These are phyloP conservation scores for Limonium bicolor DNA, from an alignment of 148 eudicot genomes.

Conservation along the genomic window DNA sequence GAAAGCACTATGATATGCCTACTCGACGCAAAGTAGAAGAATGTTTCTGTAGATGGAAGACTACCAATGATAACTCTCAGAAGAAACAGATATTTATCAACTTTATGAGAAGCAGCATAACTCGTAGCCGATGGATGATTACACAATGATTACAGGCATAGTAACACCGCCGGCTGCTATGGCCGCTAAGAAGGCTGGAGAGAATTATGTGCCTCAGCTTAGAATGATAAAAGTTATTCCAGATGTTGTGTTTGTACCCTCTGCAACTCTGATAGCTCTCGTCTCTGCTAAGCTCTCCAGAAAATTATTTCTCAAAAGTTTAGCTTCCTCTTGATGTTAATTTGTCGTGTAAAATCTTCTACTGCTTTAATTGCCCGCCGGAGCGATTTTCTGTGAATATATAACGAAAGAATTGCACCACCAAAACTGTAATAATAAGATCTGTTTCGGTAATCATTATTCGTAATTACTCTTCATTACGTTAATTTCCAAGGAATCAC, in stretches of 20 bases:
- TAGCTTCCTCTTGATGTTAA: background rate
- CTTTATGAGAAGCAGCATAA: slow-evolving; percentile 40
- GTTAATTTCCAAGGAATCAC: no score
- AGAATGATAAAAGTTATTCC: slow-evolving; percentile 59
- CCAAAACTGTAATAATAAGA: no score
- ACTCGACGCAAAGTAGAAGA: slow-evolving; percentile 26
- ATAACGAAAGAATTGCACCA: no score
- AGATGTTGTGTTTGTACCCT: slow-evolving; percentile 72
- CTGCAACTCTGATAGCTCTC: slow-evolving; percentile 68
- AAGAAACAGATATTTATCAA: slow-evolving; percentile 34
- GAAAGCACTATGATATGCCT: slow-evolving; percentile 79
- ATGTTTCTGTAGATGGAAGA: slow-evolving; percentile 28
- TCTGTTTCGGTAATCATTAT: no score
- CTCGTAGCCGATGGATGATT: slow-evolving; percentile 37
- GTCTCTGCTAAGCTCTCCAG: slow-evolving; percentile 58
- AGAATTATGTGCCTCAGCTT: slow-evolving; percentile 56
- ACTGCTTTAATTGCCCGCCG: no score
- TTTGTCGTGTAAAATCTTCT: no score
- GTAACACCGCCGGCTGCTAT: slow-evolving; percentile 93
- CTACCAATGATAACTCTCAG: slow-evolving; percentile 13
- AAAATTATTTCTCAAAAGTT: slow-evolving; percentile 25
- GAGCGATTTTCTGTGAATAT: no score
- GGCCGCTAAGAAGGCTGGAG: slow-evolving; percentile 83
- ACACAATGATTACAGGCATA: slow-evolving; percentile 55
- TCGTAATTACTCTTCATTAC: no score